Percentiles rank a stretch among this genome's conserved stretches.
Conservation (phyloP, 169 alveolate genomes). For the Eimeria mitis region DNA sequence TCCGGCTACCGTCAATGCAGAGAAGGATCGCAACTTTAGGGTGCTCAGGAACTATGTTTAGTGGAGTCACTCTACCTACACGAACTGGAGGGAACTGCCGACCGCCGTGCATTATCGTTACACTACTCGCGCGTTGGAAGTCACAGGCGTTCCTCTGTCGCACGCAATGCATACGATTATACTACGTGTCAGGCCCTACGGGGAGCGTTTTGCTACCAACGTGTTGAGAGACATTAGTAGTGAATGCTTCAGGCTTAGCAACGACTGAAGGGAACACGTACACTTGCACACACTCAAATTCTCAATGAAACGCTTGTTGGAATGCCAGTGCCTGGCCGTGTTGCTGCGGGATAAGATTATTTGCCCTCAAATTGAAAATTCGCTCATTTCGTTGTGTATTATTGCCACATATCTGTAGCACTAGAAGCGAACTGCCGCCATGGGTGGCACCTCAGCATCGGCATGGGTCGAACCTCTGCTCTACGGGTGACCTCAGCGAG, state of each 20-base stretch:
- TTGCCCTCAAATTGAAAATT: too few relatives aligned
- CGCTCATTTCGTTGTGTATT: background rate
- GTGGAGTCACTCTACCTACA: background rate
- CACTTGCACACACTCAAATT: background rate
- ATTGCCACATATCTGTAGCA: background rate
- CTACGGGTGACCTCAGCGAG: background rate
- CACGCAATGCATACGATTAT: too few relatives aligned
- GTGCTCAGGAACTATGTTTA: too few relatives aligned
- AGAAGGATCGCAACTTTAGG: too few relatives aligned
- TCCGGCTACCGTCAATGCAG: background rate
- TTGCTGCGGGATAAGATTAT: background rate
- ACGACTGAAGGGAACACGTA: background rate
- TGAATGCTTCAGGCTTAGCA: background rate
- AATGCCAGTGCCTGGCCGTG: background rate
- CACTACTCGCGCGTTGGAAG: background rate
- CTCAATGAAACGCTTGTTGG: background rate
- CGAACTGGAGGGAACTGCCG: background rate
- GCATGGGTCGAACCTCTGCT: background rate
- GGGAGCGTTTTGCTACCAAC: background rate
- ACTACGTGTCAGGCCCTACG: background rate
- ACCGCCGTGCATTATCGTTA: background rate
- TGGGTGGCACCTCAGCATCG: too few relatives aligned
- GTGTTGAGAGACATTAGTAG: background rate
- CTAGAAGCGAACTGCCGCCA: too few relatives aligned
- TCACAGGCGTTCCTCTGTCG: background rate